Evolutionary conservation across 2,329 filamentous ascomycete genomes (phyloP), one percentile per base, ranked within the genome.

Genomic region (Clonostachys chloroleuca): DNA sequence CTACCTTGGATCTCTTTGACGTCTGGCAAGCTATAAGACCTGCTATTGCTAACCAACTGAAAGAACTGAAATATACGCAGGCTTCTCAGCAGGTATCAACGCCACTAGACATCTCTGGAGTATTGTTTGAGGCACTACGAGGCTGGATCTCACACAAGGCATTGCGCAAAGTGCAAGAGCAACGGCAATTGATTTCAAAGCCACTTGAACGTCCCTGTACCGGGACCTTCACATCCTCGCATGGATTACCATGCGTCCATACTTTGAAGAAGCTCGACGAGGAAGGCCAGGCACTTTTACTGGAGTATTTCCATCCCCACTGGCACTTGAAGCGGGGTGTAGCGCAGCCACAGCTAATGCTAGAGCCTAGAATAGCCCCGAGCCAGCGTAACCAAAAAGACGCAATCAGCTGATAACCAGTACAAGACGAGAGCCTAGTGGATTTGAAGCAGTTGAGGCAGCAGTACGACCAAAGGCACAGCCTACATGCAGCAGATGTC

Each of bases 11-110:
- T 41, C 47, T 58, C 14, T 58, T 56, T 43, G 44, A 51, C 5
- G 48, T 48, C 20, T 56, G 44, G 52, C 47, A 40, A 39, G 43
- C 46, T 12, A 55, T 55, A 9, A 55, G 53, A 43, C 47, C 47
- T 9, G 48, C 47, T 3, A 5, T 57, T 6, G 9, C 43, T 4
- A 55, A 55, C 18, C 48, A 56, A 40, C 42, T 58, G 17, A n/a
- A 33, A 14, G 50, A 56, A 34, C 42, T 58, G 14, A 36, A 46
- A 33, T 18, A 52, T 49, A 6, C 48, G 51, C n/a, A n/a, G 42
- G 50, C 49, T 3, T 43, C 41, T 12, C 47, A 58, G 42, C 51
- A 51, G 34, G 50, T 47, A 14, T 39, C 40, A 12, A 47, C 40
- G 6, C 50, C 49, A 13, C 46, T 54, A 40, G 50, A 54, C 6